These are phyloP conservation scores for Pugionium dolabratum DNA, from an alignment of 345 rosid genomes.

Conservation along the genomic window DNA sequence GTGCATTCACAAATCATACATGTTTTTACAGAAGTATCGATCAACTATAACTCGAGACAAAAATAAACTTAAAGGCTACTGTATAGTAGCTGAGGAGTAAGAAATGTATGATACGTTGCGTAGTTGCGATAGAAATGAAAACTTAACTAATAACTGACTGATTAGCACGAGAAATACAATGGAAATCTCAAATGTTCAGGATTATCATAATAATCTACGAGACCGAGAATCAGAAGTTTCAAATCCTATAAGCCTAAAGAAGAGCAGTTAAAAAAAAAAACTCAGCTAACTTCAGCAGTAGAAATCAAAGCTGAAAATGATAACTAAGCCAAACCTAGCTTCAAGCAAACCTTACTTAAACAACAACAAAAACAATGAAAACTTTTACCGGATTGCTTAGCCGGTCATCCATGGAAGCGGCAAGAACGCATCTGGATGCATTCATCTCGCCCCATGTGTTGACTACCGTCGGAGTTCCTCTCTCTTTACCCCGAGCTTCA, in stretches of 20 bases:
- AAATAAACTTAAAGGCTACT: too few species aligned
- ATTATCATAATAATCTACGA: too few species aligned
- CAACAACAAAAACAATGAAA: conserved; percentile 21
- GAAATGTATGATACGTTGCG: too few species aligned
- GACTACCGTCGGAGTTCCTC: conserved; percentile 62
- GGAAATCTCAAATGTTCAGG: too few species aligned
- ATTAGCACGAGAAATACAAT: too few species aligned
- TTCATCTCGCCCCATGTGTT: conserved; percentile 91
- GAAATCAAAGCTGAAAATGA: neutral
- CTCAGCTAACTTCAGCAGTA: neutral
- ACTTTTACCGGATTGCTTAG: conserved; percentile 54
- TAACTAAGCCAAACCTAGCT: neutral
- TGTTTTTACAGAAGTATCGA: neutral
- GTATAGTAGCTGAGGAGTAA: too few species aligned
- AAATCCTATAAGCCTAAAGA: neutral
- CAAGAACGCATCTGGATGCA: conserved; percentile 60
- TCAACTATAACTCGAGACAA: neutral
- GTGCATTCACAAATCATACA: too few species aligned
- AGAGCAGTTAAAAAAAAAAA: neutral
- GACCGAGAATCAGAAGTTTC: neutral
- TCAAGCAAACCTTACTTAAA: conserved; percentile 2
- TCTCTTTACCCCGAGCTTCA: conserved; percentile 63
- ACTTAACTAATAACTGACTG: too few species aligned
- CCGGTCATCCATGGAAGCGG: conserved; percentile 71
- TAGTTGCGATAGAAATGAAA: too few species aligned